Conservation (phyloP, 768 basidiomycete genomes). For the Calocera viscosa region DNA sequence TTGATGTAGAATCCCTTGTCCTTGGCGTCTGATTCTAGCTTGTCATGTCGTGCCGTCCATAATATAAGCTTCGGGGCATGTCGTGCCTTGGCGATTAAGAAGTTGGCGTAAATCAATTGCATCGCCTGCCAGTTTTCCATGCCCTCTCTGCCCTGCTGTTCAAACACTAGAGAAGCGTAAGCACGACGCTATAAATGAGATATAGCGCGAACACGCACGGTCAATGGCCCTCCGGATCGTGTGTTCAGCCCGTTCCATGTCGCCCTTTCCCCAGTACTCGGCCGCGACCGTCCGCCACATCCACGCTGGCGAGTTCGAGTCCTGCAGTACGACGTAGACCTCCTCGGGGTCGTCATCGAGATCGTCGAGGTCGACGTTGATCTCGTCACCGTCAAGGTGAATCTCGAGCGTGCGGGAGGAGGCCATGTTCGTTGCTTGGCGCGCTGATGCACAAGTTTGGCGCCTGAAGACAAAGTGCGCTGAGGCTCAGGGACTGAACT, state of each 20-base stretch:
- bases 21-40: slow-evolving; percentile 15
- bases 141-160: slow-evolving; percentile 34
- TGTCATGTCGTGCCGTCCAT: slow-evolving; percentile 22
- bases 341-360: slow-evolving; percentile 40
- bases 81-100: slow-evolving; percentile 74
- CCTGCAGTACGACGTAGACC: slow-evolving; percentile 27
- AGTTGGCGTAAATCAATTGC: slow-evolving; percentile 55
- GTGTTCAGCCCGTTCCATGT: slow-evolving; percentile 61
- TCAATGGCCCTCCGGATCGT: slow-evolving; percentile 46
- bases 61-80: slow-evolving; percentile 73
- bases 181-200: slow-evolving; percentile 10
- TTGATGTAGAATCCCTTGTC: slow-evolving; percentile 42
- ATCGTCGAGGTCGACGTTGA: slow-evolving; percentile 78
- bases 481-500: background rate
- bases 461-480: background rate
- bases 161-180: slow-evolving; percentile 36
- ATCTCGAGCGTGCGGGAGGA: background rate
- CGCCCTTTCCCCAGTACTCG: slow-evolving; percentile 76
- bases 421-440: background rate
- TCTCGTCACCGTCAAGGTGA: slow-evolving; percentile 20
- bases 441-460: background rate
- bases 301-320: slow-evolving; percentile 21
- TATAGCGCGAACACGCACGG: slow-evolving; percentile 21
- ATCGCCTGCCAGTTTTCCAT: slow-evolving; percentile 26
- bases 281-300: slow-evolving; percentile 46